Evolutionary conservation across 495 filamentous ascomycete genomes (phyloP), one percentile per base, ranked within the genome.

Genomic region (Neurospora tetraspora): DNA sequence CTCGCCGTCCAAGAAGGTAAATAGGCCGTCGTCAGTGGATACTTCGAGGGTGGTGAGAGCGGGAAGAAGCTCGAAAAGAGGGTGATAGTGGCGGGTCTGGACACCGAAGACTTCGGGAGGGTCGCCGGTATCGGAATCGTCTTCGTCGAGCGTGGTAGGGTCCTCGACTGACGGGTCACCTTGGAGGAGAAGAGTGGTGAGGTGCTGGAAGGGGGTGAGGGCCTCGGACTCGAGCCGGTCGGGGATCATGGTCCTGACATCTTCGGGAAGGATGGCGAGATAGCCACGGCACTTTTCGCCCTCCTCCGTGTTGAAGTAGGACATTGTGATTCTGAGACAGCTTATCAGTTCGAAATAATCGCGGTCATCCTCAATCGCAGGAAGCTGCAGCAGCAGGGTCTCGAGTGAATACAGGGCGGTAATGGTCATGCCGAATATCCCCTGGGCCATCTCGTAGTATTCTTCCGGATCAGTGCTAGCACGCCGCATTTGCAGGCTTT

Each of bases 21-120:
- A 80, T 8, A 72, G 43, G 36, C 80, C 80, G 70, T 79, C 76
- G 74, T 81, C 80, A 70, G 71, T 71, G 70, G 68, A 76, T 37
- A 79, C 73, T 45, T 81, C 80, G 69, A 81, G 73, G 4, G 78
- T 79, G 27, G 37, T 68, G 36, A 81, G 77, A 9, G 71, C 72
- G 18, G 78, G 80, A 7, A 79, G 61, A 47, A 31, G 68, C 31
- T 45, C 43, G 4, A 75, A 74, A 31, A 81, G 42, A 3, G 69
- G 16, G 10, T 27, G 34, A 71, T 81, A 81, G 59, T 27, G 43
- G 1, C 72, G 73, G 9, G 71, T 61, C 47, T 77, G 74, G 7
- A 70, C 71, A 68, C 80, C 80, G 18, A 59, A 79, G 71, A 76
- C 40, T 14, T 78, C 77, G 8, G 74, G 72, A 12, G 70, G 16